phyloP scores from a whole-genome alignment of 2,329 filamentous ascomycete genomes.

The Aspergillus pseudoglaucus region DNA sequence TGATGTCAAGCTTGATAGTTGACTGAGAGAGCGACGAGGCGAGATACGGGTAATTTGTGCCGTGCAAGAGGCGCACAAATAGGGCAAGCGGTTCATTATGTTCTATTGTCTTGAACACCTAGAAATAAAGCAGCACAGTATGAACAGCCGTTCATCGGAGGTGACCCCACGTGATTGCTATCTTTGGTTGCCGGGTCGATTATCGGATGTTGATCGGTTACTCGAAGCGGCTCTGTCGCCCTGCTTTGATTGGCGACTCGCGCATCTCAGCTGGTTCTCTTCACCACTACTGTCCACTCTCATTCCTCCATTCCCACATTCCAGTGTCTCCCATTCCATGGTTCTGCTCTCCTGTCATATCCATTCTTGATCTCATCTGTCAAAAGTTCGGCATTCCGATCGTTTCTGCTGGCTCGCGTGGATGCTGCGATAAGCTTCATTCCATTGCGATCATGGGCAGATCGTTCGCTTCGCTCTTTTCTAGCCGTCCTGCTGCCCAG shows the following conservation, averaged over 20 bases:
- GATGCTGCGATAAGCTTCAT: conserved; percentile 20
- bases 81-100: conserved; percentile 13
- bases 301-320: conserved; percentile 1
- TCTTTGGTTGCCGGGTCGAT: conserved; percentile 13
- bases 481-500: conserved; percentile 53
- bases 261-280: not conserved
- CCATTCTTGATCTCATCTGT: conserved; percentile 3
- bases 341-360: conserved; percentile 9
- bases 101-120: not conserved
- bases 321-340: conserved; percentile 5
- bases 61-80: conserved; percentile 27
- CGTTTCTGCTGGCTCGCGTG: conserved; percentile 29
- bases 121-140: not conserved
- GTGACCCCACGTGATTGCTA: not conserved
- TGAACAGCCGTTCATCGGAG: not conserved
- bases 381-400: conserved; percentile 11
- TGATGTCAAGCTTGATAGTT: conserved; percentile 3
- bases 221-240: not conserved
- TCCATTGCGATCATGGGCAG: conserved; percentile 41
- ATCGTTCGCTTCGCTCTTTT: conserved; percentile 64
- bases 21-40: conserved; percentile 1
- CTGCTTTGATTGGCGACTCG: too few species aligned
- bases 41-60: conserved; percentile 9
- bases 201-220: conserved; percentile 13
- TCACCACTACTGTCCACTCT: not conserved